These are phyloP conservation scores for Eimeria necatrix DNA, from an alignment of 169 alveolate species.

Conservation along the genomic window DNA sequence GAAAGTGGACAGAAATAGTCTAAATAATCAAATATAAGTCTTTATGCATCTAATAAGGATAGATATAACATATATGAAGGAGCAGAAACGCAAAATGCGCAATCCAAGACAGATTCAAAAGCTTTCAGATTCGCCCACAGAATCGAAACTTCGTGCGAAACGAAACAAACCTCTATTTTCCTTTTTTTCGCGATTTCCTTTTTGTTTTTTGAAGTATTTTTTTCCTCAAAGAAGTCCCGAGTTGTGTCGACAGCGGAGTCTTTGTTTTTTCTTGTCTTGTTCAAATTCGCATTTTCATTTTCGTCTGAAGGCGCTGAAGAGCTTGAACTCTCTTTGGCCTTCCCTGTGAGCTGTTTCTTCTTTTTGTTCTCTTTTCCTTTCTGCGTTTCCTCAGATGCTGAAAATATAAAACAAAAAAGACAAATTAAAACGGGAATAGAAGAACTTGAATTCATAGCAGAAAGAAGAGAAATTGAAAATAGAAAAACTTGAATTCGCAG, in stretches of 20 bases:
- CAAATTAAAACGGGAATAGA: not conserved
- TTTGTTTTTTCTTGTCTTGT: not conserved
- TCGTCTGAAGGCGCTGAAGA: not conserved
- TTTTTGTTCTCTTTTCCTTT: not conserved
- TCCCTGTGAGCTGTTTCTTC: not conserved
- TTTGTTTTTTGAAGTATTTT: constrained; percentile 9
- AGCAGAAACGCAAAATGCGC: not conserved
- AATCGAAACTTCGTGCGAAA: not conserved
- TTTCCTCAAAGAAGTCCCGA: constrained; percentile 51
- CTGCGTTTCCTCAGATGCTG: not conserved
- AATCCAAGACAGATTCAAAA: not conserved
- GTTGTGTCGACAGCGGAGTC: constrained; percentile 52
- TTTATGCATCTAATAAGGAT: not conserved
- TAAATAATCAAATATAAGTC: too few relatives aligned
- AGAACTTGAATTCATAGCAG: too few relatives aligned
- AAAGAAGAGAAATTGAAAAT: too few relatives aligned
- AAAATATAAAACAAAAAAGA: not conserved
- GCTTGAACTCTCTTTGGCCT: not conserved
- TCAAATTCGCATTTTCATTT: not conserved
- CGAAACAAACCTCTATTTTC: constrained; percentile 26
- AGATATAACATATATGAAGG: not conserved
- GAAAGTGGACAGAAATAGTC: too few relatives aligned
- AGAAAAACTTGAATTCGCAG: too few relatives aligned
- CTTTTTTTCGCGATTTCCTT: constrained; percentile 25
- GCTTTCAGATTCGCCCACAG: not conserved